A percentile compares a stretch with the other conserved stretches of the same genome.
Evolutionary conservation across 1,284 basidiomycete species (phyloP).

Genomic region (Phylloporus sp.): DNA sequence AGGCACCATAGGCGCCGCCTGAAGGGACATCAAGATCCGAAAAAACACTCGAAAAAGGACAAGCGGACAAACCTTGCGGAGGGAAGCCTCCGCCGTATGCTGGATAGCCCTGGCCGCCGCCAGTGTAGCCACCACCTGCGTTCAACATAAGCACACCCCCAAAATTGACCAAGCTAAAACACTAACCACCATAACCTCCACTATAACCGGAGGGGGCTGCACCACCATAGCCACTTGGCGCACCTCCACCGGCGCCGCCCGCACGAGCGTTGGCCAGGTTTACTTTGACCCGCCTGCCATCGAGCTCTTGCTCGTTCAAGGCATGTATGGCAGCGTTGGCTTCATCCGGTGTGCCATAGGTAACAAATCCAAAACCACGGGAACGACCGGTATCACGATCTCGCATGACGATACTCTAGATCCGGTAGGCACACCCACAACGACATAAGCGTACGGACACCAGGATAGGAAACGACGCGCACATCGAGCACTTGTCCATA

Average conservation of each 20-base stretch:
- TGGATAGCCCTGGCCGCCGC: constrained; percentile 26
- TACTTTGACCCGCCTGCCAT: constrained; percentile 92
- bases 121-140: constrained; percentile 26
- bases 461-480: constrained; percentile 58
- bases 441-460: constrained; percentile 35
- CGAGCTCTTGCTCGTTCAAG: constrained; percentile 93
- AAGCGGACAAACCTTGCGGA: constrained; percentile 24
- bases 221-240: constrained; percentile 35
- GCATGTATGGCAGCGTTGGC: constrained; percentile 81
- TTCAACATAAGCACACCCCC: background rate
- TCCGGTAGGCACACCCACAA: constrained; percentile 16
- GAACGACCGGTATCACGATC: constrained; percentile 97
- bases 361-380: constrained; percentile 96
- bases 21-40: constrained; percentile 4
- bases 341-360: constrained; percentile 69
- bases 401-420: constrained; percentile 94
- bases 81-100: constrained; percentile 23
- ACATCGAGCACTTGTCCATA: constrained; percentile 81
- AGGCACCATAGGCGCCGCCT: constrained; percentile 27
- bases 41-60: background rate
- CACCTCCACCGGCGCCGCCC: constrained; percentile 55
- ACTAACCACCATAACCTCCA: constrained; percentile 5
- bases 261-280: constrained; percentile 92
- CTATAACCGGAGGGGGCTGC: constrained; percentile 31
- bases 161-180: background rate